Evolutionary conservation across 2,329 filamentous ascomycete species (phyloP).

Genomic region (Reticulascus tulasneorum): DNA sequence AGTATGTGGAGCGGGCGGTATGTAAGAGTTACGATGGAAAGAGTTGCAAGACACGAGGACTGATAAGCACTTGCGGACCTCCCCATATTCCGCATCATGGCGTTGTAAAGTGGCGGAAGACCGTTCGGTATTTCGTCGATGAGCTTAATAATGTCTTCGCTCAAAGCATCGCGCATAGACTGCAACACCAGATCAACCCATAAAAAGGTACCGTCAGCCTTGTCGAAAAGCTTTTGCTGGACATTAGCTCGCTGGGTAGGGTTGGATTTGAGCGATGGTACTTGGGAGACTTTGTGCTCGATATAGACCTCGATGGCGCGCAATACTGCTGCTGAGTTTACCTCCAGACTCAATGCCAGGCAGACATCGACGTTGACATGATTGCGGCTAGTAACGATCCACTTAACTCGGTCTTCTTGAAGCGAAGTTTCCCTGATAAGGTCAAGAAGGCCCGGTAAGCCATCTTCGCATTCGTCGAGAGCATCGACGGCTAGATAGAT

Average conservation of each 20-base stretch:
- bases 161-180: no score
- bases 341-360: constrained; percentile 29
- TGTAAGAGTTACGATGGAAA: no score
- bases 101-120: no score
- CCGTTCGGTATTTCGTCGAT: no score
- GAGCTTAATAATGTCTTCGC: constrained; percentile 1
- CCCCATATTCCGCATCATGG: no score
- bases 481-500: constrained; percentile 31
- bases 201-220: constrained; percentile 34
- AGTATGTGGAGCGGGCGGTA: no score
- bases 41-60: no score
- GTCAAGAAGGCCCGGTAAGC: constrained; percentile 24
- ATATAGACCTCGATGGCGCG: constrained; percentile 31
- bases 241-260: constrained; percentile 4
- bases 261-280: constrained; percentile 6
- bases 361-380: constrained; percentile 28
- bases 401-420: constrained; percentile 27
- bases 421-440: constrained; percentile 20
- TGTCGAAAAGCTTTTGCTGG: constrained; percentile 16
- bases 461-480: constrained; percentile 1
- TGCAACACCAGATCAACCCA: constrained; percentile 29
- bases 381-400: constrained; percentile 42
- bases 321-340: constrained; percentile 28
- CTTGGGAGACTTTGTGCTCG: constrained; percentile 21
- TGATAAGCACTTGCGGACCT: no score